Evolutionary conservation across 1,284 basidiomycete species (phyloP), one percentile per base, ranked within the genome.

Genomic region (Marasmius fiardii): DNA sequence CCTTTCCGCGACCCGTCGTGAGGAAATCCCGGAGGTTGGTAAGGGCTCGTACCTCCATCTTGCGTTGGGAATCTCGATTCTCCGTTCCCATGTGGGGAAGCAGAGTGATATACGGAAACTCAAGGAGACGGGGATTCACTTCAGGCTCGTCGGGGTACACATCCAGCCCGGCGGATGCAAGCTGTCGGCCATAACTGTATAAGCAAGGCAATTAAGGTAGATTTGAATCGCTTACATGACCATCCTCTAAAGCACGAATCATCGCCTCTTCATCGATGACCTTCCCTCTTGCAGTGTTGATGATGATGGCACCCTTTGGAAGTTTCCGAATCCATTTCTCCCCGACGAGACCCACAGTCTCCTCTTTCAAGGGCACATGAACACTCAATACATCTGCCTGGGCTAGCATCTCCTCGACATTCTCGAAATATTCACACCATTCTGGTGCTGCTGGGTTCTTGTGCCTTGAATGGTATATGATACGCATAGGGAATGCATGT

Each of bases 51-150:
- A 92, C 75, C 72, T 93, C 90, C 88, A 93, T 94, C 71, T 83
- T 83, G 63, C 82, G 82, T 68, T 92, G 90, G 2, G 88, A 81
- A 64, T 95, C 92, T 59, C 82, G 79, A 41, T 85, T 94, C 68
- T 92, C 89, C 1, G 92, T 94, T 37, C 93, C 93, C 86, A 95
- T 88, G 69, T 95, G 94, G 1, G 94, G 94, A 18, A 96, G 79
- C 12, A 96, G 77, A 14, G 88, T 89, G 59, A 92, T 85, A 63
- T 93, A 88, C 28, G 88, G 85, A 71, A 93, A 92, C 12, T 84
- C 80, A 57, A 93, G 77, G 39, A 95, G 73, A 20, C 85, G 82
- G 1, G 90, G 88, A 70, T 95, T 92, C 53, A 96, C 86, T 44
- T 85, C 72, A 1, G 93, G 94, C 70, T 97, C 94, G 69, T 93